Conservation (phyloP, 257 asterid species). For the Solanum bulbocastanum region DNA sequence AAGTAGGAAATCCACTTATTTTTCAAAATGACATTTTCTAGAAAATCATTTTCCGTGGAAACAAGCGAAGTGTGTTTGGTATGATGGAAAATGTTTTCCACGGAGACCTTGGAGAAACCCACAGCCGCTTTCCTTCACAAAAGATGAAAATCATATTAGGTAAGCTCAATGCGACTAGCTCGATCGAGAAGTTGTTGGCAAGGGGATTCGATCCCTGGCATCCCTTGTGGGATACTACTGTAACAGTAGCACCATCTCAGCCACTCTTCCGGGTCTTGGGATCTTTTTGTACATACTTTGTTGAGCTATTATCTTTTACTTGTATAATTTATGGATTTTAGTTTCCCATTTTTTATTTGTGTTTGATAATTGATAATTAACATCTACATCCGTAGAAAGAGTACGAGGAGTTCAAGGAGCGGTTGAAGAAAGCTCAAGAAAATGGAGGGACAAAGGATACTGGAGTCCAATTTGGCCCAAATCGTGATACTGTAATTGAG, state of each 20-base stretch:
- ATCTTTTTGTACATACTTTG: not conserved
- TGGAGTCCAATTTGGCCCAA: constrained; percentile 4
- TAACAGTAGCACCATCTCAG: not conserved
- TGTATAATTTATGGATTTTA: not conserved
- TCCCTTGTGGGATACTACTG: not conserved
- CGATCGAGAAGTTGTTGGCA: not conserved
- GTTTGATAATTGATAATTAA: not conserved
- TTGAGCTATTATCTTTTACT: not conserved
- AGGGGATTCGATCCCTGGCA: not conserved
- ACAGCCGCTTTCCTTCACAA: not conserved
- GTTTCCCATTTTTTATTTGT: not conserved
- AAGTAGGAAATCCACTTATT: too few species aligned
- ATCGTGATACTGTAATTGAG: constrained; percentile 37
- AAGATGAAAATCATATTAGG: not conserved
- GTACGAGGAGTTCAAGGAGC: constrained; percentile 27
- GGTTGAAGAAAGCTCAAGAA: constrained; percentile 14
- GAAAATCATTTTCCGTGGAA: not conserved
- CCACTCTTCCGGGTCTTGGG: not conserved
- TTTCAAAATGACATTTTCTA: not conserved
- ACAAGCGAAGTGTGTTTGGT: not conserved
- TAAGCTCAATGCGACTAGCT: not conserved
- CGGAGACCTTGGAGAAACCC: not conserved
- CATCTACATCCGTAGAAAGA: constrained; percentile 10
- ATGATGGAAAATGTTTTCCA: not conserved
- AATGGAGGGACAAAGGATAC: not conserved